Evolutionary conservation across 306 rosid genomes (phyloP), one percentile per base, ranked within the genome.

Genomic region (Cicer pinnatifidum): DNA sequence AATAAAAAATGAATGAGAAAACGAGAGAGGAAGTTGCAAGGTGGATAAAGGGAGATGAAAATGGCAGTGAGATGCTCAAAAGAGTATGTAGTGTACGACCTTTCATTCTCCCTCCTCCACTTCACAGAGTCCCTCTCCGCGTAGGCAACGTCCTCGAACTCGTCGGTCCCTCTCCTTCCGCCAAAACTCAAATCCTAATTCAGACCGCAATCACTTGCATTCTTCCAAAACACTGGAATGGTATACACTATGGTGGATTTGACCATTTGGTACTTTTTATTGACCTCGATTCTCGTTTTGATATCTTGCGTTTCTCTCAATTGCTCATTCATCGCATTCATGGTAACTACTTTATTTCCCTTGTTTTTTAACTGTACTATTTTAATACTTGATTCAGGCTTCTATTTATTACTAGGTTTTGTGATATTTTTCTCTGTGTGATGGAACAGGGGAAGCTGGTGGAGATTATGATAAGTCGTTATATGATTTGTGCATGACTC

Each of bases 81-180:
- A 83, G 98, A 73, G 83, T 90, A 64, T 70, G 78, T 56, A 81
- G 56, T 10, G 85, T 84, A 44, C 88, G 90, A 5, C 90, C 90
- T 7, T 82, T 85, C 72, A 33, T 82, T 48, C 86, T 86, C 48
- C 88, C 85, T 58, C 96, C 90, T 12, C 96, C 97, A 5, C 96
- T 93, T 67, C 89, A 93, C 47, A 80, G 88, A 51, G 88, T 93
- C 58, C 91, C 98, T 64, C 88, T 93, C 41, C 90, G 97, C 66
- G 77, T 76, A 43, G 91, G 98, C 28, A 93, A 93, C 54, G 96
- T 93, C n/a, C 67, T 93, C 9, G 98, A 93, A 83, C 72, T 93
- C 50, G 82, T 84, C 66, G 98, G 98, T 1, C 93, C 98, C 52
- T 86, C 97, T 11, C 82, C 93, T 63, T 93, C 97, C n/a, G 89